phyloP scores from a whole-genome alignment of 768 basidiomycete genomes.

The Boletus coccyginus region DNA sequence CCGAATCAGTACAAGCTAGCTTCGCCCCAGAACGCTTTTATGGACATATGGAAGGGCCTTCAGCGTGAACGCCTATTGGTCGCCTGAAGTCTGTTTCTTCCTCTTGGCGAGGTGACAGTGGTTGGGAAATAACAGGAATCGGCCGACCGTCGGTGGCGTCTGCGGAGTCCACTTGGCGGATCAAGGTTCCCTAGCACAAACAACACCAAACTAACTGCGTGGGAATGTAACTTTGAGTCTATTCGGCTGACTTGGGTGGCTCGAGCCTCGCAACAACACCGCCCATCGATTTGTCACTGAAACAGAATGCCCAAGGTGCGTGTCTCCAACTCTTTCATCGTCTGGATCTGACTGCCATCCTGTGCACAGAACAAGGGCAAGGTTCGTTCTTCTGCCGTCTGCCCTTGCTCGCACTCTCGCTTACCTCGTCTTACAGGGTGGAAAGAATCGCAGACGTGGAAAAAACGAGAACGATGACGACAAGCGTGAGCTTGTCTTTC shows the following conservation, averaged over 20 bases:
- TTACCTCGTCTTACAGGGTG: constrained; percentile 59
- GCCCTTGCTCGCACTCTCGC: not conserved
- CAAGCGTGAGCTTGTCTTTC: constrained; percentile 98
- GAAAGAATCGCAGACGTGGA: constrained; percentile 98
- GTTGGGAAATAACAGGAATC: no score
- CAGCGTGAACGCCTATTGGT: not conserved
- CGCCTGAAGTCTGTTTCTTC: not conserved
- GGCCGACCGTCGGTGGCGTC: no score
- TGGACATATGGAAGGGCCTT: not conserved
- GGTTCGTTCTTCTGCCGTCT: constrained; percentile 8
- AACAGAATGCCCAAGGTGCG: constrained; percentile 26
- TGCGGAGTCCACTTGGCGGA: no score
- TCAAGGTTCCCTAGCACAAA: no score
- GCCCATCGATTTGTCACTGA: not conserved
- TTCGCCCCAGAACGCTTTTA: not conserved
- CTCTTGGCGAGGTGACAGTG: not conserved
- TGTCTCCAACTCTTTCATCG: not conserved
- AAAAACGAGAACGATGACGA: constrained; percentile 99
- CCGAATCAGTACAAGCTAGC: not conserved
- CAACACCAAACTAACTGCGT: no score
- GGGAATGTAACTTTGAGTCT: no score
- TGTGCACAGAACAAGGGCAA: constrained; percentile 28
- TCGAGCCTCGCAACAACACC: not conserved
- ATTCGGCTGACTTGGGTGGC: not conserved
- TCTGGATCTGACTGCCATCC: not conserved